Conservation (phyloP, 2,329 filamentous ascomycete genomes). For the Fusarium floridanum region DNA sequence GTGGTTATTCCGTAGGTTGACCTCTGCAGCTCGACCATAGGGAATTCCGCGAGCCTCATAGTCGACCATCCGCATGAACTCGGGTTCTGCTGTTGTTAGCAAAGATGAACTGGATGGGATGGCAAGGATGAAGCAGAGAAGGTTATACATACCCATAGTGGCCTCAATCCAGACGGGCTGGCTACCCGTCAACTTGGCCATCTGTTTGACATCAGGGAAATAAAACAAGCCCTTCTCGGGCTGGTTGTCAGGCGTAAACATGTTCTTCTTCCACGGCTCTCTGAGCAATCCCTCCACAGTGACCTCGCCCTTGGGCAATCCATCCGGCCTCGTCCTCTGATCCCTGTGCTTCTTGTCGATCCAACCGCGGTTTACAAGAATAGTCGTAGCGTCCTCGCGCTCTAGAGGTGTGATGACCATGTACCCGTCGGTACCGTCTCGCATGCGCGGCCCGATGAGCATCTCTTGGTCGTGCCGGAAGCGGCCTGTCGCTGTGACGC, state of each 20-base stretch:
- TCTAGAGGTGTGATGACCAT: constrained; percentile 93
- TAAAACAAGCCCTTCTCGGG: constrained; percentile 90
- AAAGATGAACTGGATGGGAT: not conserved
- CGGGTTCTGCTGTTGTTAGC: constrained; percentile 70
- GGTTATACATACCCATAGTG: constrained; percentile 79
- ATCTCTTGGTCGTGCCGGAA: constrained; percentile 94
- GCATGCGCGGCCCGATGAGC: constrained; percentile 90
- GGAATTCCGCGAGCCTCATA: constrained; percentile 86
- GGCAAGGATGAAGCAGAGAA: not conserved
- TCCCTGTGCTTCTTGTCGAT: constrained; percentile 80
- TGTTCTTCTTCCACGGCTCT: constrained; percentile 96
- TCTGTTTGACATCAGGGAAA: constrained; percentile 93
- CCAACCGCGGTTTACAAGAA: constrained; percentile 93
- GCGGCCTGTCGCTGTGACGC: constrained; percentile 79
- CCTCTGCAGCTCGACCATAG: constrained; percentile 87
- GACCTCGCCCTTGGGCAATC: constrained; percentile 78
- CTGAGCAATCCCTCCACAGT: constrained; percentile 86
- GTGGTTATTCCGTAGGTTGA: constrained; percentile 96
- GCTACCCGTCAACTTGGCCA: constrained; percentile 85
- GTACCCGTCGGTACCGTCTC: constrained; percentile 90
- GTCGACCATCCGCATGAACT: constrained; percentile 81
- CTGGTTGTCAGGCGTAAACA: constrained; percentile 93
- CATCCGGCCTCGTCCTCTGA: constrained; percentile 74
- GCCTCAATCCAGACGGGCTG: constrained; percentile 96
- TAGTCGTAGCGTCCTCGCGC: constrained; percentile 74